Evolutionary conservation across 257 asterid species (phyloP).

Genomic region (Ilex aquifolium): DNA sequence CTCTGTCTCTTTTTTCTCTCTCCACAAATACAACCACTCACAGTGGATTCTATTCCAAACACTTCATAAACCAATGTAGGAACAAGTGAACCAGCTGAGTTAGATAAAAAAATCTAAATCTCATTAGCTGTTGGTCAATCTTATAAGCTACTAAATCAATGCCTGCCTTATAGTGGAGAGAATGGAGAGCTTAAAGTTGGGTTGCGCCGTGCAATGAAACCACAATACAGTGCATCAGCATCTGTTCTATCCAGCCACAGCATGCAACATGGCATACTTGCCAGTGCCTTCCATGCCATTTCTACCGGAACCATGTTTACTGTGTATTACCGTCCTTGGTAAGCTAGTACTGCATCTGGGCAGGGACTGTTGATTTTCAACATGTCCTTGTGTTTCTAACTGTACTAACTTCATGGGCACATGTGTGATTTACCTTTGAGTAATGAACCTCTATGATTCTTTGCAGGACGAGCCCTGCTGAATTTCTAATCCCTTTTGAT

Average conservation of each 20-base stretch:
- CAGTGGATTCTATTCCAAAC: too few species aligned
- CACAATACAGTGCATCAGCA: not conserved
- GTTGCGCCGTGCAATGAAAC: slow-evolving; percentile 6
- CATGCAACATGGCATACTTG: slow-evolving; percentile 12
- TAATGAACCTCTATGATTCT: not conserved
- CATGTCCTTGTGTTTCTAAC: not conserved
- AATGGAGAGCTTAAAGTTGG: slow-evolving; percentile 7
- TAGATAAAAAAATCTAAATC: too few species aligned
- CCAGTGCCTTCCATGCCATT: slow-evolving; percentile 13
- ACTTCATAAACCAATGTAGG: not conserved
- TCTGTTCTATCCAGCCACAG: slow-evolving; percentile 7
- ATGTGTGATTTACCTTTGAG: not conserved
- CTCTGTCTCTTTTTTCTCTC: not conserved
- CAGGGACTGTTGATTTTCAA: not conserved
- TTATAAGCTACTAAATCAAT: too few species aligned
- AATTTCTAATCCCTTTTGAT: slow-evolving; percentile 6
- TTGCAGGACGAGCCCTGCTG: not conserved
- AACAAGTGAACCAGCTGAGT: too few species aligned
- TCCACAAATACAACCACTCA: not conserved
- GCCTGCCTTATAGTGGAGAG: slow-evolving; percentile 1
- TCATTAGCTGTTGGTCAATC: too few species aligned
- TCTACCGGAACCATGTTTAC: slow-evolving; percentile 9
- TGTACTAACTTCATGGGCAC: too few species aligned
- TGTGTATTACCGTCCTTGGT: slow-evolving; percentile 6
- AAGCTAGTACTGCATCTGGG: not conserved